Conservation (phyloP, 164 flowering plant species). For the Paratinospora sagittata region DNA sequence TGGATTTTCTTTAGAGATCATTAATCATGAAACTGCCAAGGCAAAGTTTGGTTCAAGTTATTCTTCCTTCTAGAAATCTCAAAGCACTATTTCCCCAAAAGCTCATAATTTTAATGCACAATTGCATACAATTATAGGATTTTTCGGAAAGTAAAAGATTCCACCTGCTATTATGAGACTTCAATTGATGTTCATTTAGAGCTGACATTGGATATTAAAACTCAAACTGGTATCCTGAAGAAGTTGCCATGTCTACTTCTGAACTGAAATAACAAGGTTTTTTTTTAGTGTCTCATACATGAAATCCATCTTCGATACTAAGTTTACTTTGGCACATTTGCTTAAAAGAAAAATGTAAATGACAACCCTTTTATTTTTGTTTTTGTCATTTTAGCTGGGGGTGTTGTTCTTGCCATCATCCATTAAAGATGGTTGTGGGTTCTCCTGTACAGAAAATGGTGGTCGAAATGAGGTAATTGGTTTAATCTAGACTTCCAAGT, state of each 20-base stretch:
- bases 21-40: background rate
- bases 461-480: slow-evolving; percentile 35
- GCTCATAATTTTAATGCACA: too few species aligned
- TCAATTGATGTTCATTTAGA: background rate
- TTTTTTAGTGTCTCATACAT: background rate
- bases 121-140: too few species aligned
- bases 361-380: background rate
- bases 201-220: background rate
- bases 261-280: background rate
- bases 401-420: slow-evolving; percentile 76
- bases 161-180: background rate
- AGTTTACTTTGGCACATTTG: background rate
- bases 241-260: background rate
- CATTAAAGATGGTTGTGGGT: slow-evolving; percentile 25
- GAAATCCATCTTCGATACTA: background rate
- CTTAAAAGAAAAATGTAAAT: background rate
- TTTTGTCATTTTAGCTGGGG: slow-evolving; percentile 57
- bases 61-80: too few species aligned
- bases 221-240: background rate
- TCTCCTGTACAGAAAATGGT: slow-evolving; percentile 68
- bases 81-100: too few species aligned
- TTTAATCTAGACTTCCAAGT: background rate
- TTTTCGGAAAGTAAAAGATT: background rate
- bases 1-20: background rate
- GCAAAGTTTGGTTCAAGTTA: background rate